Evolutionary conservation across 768 basidiomycete species (phyloP).

Genomic region (Lactarius tabidus): DNA sequence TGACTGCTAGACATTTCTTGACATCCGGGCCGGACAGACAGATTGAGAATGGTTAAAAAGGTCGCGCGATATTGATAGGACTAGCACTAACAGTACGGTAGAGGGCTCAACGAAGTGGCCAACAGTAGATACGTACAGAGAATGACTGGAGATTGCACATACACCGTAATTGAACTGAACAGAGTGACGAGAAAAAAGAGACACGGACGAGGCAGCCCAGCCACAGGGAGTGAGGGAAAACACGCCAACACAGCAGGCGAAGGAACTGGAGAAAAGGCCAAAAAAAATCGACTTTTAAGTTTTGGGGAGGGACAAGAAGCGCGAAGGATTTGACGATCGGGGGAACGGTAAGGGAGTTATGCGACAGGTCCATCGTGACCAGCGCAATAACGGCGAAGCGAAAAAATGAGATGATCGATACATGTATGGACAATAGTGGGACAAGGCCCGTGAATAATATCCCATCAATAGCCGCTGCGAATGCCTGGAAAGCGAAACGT

Average conservation of each 20-base stretch:
- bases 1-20: background rate
- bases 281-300: slow-evolving; percentile 13
- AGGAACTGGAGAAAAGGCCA: background rate
- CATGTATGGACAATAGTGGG: slow-evolving; percentile 28
- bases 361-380: slow-evolving; percentile 18
- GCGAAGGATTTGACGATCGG: slow-evolving; percentile 13
- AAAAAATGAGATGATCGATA: slow-evolving; percentile 24
- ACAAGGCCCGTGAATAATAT: slow-evolving; percentile 26
- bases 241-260: slow-evolving; percentile 14
- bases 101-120: slow-evolving; percentile 14
- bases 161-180: slow-evolving; percentile 20
- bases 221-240: slow-evolving; percentile 2
- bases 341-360: slow-evolving; percentile 12
- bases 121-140: slow-evolving; percentile 26
- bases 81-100: slow-evolving; percentile 27
- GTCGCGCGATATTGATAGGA: slow-evolving; percentile 25
- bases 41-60: slow-evolving; percentile 21
- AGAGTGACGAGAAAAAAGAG: slow-evolving; percentile 13
- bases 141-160: slow-evolving; percentile 23
- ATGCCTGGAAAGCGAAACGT: slow-evolving; percentile 16
- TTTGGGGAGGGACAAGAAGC: slow-evolving; percentile 17
- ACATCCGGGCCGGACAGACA: slow-evolving; percentile 8
- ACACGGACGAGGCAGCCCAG: slow-evolving; percentile 16
- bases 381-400: slow-evolving; percentile 21
- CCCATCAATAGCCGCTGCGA: slow-evolving; percentile 23